Base-by-base conservation (phyloP, 2,329 filamentous ascomycete genomes). In the Penicillium fuscoglaucum region DNA sequence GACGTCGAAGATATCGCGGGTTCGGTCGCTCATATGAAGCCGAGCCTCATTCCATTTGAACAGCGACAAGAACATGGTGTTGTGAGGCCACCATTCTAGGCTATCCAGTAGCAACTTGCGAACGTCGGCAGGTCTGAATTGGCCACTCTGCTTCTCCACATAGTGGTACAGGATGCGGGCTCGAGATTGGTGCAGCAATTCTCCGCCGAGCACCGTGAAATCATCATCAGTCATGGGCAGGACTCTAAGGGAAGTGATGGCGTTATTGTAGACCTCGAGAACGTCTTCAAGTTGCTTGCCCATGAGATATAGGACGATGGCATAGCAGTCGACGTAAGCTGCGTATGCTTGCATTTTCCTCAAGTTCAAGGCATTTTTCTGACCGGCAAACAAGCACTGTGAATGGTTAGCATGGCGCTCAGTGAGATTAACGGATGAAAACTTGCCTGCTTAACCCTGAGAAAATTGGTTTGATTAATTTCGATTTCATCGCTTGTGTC, bases 31-130 rank as follows among this genome's bases (percentile, higher is more conserved):
- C 54, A 95, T 82, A 26, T 87, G 84, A 44, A 91, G 84, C 8
- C 87, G 84, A 2, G 85, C 81, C 70, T 93, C 88, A 61, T 90
- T 87, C 80, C 87, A 90, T n/a, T 87, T 83, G 62, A 89, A 89
- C 0, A 95, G 76, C 1, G 83, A 80, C 1, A 96, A 81, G 61
- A 97, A 88, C 6, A 91, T 80, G 1, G 86, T 90, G 75, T 96
- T 97, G 49, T 80, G 79, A 0, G 92, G 91, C 70, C 92, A 96
- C 7, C 77, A 70, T 0, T 68, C 66, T 24, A 95, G 78, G 61
- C 88, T 89, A 2, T 79, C 75, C 5, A 79, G 75, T 0, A 96
- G 76, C 13, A 87, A 78, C 8, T 82, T 75, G 44, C 89, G 87
- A 35, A 96, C 73, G 19, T 87, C 81, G 0, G 81, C 78, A 5